Conservation (phyloP, 106 monocot genomes). For the Hemerocallis citrina region DNA sequence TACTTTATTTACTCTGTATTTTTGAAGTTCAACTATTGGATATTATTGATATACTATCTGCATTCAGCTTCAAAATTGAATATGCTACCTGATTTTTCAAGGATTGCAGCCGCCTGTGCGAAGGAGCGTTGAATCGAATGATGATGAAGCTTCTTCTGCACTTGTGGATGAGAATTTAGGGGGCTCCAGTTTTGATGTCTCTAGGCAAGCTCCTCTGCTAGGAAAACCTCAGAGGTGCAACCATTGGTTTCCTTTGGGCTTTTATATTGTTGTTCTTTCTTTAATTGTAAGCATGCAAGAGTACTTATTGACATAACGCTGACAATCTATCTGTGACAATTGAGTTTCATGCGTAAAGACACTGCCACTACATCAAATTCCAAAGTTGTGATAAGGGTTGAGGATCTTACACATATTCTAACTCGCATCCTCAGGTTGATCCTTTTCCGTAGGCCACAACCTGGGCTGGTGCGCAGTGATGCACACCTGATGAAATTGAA, state of each 20-base stretch:
- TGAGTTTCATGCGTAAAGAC: background rate
- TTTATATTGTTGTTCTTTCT: background rate
- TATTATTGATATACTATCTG: background rate
- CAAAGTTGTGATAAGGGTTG: too few relatives aligned
- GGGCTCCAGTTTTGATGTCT: background rate
- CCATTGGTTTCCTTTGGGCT: background rate
- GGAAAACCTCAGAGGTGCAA: constrained; percentile 62
- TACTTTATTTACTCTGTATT: background rate
- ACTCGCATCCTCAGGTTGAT: too few relatives aligned
- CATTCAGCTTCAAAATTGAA: constrained; percentile 7
- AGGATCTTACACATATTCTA: too few relatives aligned
- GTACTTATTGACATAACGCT: too few relatives aligned
- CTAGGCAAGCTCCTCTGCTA: constrained; percentile 25
- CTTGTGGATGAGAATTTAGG: constrained; percentile 11
- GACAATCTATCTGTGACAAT: background rate
- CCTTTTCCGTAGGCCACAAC: too few relatives aligned
- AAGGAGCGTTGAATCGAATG: constrained; percentile 10
- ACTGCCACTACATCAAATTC: too few relatives aligned
- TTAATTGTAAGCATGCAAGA: background rate
- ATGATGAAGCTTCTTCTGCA: constrained; percentile 1
- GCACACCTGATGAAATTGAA: too few relatives aligned
- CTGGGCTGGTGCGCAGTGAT: too few relatives aligned
- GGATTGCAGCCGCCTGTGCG: constrained; percentile 28
- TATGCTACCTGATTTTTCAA: constrained; percentile 26
- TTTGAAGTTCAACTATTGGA: constrained; percentile 7